Percentiles rank a stretch among this genome's conserved stretches.
These are phyloP conservation scores for Scedosporium aurantiacum DNA, from an alignment of 2,329 filamentous ascomycete species.

Conservation along the genomic window DNA sequence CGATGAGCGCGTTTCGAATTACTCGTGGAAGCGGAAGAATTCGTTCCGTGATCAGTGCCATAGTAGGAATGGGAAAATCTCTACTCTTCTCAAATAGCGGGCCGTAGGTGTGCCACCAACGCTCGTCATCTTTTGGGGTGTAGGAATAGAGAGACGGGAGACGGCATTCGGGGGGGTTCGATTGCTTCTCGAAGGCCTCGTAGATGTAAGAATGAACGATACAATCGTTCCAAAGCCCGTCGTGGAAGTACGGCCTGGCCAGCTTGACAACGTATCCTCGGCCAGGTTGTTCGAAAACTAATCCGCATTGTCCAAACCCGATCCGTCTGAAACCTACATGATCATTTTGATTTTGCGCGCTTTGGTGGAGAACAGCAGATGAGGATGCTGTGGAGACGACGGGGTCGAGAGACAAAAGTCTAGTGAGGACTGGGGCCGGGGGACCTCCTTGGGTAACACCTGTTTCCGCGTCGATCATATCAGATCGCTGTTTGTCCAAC, in stretches of 20 bases:
- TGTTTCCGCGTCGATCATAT: too few relatives aligned
- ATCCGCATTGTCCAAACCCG: not conserved
- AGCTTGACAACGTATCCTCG: not conserved
- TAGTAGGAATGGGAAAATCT: conserved; percentile 10
- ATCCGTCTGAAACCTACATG: not conserved
- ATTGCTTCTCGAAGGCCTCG: not conserved
- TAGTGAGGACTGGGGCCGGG: too few relatives aligned
- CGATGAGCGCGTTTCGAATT: conserved; percentile 13
- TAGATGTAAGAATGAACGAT: not conserved
- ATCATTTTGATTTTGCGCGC: too few relatives aligned
- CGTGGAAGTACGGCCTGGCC: not conserved
- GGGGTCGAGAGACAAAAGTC: too few relatives aligned
- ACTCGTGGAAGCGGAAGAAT: conserved; percentile 16
- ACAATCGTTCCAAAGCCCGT: not conserved
- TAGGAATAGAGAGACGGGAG: not conserved
- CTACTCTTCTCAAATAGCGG: not conserved
- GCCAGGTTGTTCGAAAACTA: not conserved
- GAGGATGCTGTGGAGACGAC: too few relatives aligned
- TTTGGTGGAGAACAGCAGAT: too few relatives aligned
- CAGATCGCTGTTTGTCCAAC: too few relatives aligned
- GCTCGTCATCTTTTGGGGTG: not conserved
- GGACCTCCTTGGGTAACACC: too few relatives aligned
- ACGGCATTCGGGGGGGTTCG: too few relatives aligned
- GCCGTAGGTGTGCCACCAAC: not conserved
- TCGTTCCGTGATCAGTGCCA: conserved; percentile 13